Evolutionary conservation across 768 basidiomycete genomes (phyloP).

Genomic region (Mrakia frigida): DNA sequence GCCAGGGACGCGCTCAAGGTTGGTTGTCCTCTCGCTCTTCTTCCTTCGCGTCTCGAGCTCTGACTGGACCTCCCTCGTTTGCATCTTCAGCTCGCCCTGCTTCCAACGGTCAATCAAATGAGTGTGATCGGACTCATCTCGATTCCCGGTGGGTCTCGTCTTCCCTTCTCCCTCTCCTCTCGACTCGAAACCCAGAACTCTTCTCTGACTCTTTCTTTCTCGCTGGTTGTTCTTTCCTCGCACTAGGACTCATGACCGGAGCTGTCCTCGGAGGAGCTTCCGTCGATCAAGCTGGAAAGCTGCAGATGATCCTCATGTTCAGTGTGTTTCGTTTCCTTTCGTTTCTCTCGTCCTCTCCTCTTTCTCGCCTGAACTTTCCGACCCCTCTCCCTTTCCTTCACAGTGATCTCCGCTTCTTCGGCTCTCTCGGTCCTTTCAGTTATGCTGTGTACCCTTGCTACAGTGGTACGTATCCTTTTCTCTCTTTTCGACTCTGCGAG

Average conservation of each 20-base stretch:
- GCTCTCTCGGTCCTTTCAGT: conserved; percentile 60
- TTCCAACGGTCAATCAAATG: conserved; percentile 81
- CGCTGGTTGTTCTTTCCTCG: not conserved
- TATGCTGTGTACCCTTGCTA: not conserved
- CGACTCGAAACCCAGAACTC: not conserved
- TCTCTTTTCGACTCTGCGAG: not conserved
- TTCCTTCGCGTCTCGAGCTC: not conserved
- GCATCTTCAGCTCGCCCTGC: conserved; percentile 64
- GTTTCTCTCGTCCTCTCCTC: not conserved
- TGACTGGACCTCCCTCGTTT: not conserved
- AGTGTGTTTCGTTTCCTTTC: conserved; percentile 41
- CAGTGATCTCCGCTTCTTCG: conserved; percentile 69
- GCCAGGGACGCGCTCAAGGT: conserved; percentile 64
- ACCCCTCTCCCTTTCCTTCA: not conserved
- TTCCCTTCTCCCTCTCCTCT: not conserved
- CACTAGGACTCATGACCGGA: conserved; percentile 27
- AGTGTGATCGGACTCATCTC: conserved; percentile 49
- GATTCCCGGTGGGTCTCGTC: conserved; percentile 14
- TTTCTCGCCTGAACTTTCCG: not conserved
- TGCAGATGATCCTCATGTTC: conserved; percentile 93
- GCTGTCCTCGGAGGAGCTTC: conserved; percentile 80
- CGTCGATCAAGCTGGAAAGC: conserved; percentile 73
- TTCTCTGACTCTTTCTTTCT: not conserved
- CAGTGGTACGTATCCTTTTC: not conserved
- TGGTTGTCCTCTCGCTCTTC: conserved; percentile 55